Evolutionary conservation across 176 grass and related monocot species (phyloP), one percentile per base, ranked within the genome.

Genomic region (Carex pumila): DNA sequence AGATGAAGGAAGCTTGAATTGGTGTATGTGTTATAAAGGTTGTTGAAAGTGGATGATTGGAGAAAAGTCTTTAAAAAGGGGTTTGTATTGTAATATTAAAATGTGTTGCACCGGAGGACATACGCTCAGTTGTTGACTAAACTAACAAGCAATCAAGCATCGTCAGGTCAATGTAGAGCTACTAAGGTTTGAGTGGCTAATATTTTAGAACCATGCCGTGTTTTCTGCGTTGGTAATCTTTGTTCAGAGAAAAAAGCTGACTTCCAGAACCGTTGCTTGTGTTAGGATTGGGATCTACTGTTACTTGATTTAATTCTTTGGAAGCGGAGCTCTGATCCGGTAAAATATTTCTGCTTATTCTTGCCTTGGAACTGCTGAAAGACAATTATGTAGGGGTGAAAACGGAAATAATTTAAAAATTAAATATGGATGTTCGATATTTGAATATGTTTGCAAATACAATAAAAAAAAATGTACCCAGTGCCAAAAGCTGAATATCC

Each of bases 1-100:
- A 29, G 15, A 65, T 45, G n/a, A 15, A 32, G 80, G 56, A 54
- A 77, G 22, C n/a, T 73, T 25, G 43, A 43, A 73, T 73, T 73
- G 70, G 58, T 64, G 79, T 29, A 7, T 50, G 29, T 56, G 22
- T 80, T 81, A 81, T 61, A 81, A 81, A 65, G 58, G 63, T 81
- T 3, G 79, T 81, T 81, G 57, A 31, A 29, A 31, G 22, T 63
- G 39, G 58, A 81, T 81, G 36, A 43, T 43, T 43, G 15, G 15
- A n/a, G 34, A 70, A 12, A 81, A 25, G 58, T 81, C 60, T 45
- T 41, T 15, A 81, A 81, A 81, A 39, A 63, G 57, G n/a, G 36
- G 18, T 8, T 36, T 36, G 72, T 17, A 18, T 76, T 56, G 25
- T 77, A 54, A 34, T 17, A 17, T 32, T 17, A 29, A 32, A 53